These are phyloP conservation scores for Colletotrichum sp. DNA, from an alignment of 2,329 filamentous ascomycete species.

Conservation along the genomic window DNA sequence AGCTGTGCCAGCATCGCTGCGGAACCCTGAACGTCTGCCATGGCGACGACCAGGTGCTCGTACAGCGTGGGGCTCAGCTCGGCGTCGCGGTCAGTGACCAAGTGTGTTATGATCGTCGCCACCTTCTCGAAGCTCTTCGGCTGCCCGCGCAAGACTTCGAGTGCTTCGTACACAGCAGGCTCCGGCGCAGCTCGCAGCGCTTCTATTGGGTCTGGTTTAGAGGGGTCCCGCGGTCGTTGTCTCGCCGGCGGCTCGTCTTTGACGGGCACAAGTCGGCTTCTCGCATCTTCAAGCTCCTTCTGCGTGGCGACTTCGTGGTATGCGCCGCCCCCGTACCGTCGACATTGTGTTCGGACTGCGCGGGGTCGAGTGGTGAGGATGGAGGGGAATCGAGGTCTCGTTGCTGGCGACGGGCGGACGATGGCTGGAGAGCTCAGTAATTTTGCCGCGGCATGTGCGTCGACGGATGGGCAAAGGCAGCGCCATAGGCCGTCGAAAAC, in stretches of 20 bases:
- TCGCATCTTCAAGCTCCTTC: background rate
- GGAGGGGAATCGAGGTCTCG: background rate
- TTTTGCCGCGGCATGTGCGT: slow-evolving; percentile 40
- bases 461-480: slow-evolving; percentile 65
- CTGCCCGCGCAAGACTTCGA: slow-evolving; percentile 45
- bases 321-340: background rate
- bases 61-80: slow-evolving; percentile 68
- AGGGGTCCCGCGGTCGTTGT: background rate
- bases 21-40: slow-evolving; percentile 72
- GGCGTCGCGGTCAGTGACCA: slow-evolving; percentile 62
- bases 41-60: slow-evolving; percentile 75
- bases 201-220: slow-evolving; percentile 16
- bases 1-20: slow-evolving; percentile 66
- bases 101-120: slow-evolving; percentile 56
- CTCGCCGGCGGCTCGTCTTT: background rate
- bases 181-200: slow-evolving; percentile 34
- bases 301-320: background rate
- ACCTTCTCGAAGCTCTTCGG: slow-evolving; percentile 42
- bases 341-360: background rate
- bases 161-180: slow-evolving; percentile 50
- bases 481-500: slow-evolving; percentile 67
- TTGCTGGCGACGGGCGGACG: slow-evolving; percentile 12
- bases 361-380: background rate
- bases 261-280: background rate
- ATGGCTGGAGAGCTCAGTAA: slow-evolving; percentile 28